Percentiles rank a stretch among this genome's conserved stretches.
phyloP scores from a whole-genome alignment of 805 yeast genomes.

The Hanseniaspora nectarophila region DNA sequence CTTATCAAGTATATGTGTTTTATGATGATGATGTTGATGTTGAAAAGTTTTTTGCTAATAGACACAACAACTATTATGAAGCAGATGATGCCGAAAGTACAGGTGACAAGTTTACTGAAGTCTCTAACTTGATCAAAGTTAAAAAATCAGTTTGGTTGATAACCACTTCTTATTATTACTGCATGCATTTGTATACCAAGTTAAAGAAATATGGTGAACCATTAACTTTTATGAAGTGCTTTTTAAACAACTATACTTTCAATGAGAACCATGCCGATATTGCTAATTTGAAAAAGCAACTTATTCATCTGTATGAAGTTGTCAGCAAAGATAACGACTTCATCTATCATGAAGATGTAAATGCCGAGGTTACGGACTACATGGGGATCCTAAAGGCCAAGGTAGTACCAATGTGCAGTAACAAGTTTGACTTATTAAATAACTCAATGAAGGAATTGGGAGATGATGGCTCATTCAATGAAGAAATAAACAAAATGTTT shows the following conservation, averaged over 20 bases:
- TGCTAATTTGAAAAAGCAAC: conserved; percentile 25
- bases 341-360: conserved; percentile 68
- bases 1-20: conserved; percentile 7
- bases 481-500: conserved; percentile 44
- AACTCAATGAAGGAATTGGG: not conserved
- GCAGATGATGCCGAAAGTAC: not conserved
- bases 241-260: conserved; percentile 29
- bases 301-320: conserved; percentile 30
- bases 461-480: conserved; percentile 31
- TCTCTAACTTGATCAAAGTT: not conserved
- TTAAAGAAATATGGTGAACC: conserved; percentile 66
- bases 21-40: not conserved
- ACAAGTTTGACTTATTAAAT: not conserved
- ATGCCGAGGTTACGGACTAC: conserved; percentile 56
- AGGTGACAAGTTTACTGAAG: conserved; percentile 1
- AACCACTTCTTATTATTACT: conserved; percentile 32
- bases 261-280: conserved; percentile 28
- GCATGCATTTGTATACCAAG: conserved; percentile 50
- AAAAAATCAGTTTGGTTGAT: conserved; percentile 7
- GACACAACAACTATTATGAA: conserved; percentile 1
- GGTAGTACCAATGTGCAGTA: conserved; percentile 27
- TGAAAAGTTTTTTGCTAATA: not conserved
- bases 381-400: conserved; percentile 34
- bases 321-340: conserved; percentile 77
- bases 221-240: conserved; percentile 48